phyloP scores from a whole-genome alignment of 2,329 filamentous ascomycete species.

The Trichoderma cornu-damae region DNA sequence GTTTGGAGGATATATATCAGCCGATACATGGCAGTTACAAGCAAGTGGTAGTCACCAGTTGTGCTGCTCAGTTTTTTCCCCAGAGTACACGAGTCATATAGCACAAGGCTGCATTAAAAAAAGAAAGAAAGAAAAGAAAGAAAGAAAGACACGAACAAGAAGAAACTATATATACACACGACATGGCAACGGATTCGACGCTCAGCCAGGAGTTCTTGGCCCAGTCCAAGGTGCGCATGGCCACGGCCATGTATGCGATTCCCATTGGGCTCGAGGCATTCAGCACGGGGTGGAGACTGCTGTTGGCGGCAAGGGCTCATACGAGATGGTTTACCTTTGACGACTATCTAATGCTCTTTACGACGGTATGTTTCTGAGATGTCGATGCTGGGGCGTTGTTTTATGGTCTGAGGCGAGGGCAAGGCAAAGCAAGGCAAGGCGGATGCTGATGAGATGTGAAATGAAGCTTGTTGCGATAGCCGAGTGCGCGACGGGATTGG shows the following conservation, averaged over 20 bases:
- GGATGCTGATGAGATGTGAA: not conserved
- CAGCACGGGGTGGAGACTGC: conserved; percentile 17
- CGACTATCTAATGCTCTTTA: conserved; percentile 21
- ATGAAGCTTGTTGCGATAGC: conserved; percentile 9
- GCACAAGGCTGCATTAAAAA: not conserved
- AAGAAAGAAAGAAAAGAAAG: not conserved
- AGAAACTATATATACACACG: no score
- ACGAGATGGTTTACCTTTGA: conserved; percentile 9
- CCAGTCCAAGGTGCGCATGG: conserved; percentile 17
- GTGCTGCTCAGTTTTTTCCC: not conserved
- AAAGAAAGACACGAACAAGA: no score
- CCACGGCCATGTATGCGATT: conserved; percentile 16
- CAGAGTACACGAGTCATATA: not conserved
- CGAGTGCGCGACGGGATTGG: conserved; percentile 9
- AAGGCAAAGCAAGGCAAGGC: no score
- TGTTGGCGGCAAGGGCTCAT: not conserved
- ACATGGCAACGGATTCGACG: conserved; percentile 6
- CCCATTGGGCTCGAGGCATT: conserved; percentile 18
- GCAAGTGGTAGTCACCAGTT: not conserved
- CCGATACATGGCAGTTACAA: not conserved
- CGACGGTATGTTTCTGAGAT: conserved; percentile 11
- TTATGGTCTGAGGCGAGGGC: no score
- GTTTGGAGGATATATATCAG: not conserved
- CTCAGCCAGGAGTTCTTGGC: conserved; percentile 17
- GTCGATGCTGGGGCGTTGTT: not conserved